Evolutionary conservation across 2,329 filamentous ascomycete genomes (phyloP).

Genomic region (Ustulina deusta): DNA sequence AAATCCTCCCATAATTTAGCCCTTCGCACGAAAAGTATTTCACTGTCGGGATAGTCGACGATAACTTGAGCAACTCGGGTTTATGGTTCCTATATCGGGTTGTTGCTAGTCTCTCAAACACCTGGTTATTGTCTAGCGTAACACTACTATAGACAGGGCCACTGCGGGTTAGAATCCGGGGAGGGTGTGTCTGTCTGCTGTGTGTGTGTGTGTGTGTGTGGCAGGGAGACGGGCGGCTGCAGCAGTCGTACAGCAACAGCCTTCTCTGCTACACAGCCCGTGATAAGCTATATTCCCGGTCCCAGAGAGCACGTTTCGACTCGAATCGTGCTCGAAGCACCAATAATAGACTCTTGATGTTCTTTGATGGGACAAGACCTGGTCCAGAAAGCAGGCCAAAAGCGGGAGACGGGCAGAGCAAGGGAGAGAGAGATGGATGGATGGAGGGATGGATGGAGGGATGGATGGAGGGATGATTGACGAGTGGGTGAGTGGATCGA

Average conservation of each 20-base stretch:
- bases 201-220: slow-evolving; percentile 40
- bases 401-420: slow-evolving; percentile 29
- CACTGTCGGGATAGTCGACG: slow-evolving; percentile 6
- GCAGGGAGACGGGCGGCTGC: slow-evolving; percentile 46
- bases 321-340: slow-evolving; percentile 44
- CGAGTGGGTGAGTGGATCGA: slow-evolving; percentile 45
- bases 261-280: slow-evolving; percentile 30
- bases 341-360: slow-evolving; percentile 42
- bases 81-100: slow-evolving; percentile 13
- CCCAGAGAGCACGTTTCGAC: slow-evolving; percentile 22
- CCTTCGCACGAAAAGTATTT: slow-evolving; percentile 20
- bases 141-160: slow-evolving; percentile 45
- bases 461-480: slow-evolving; percentile 36
- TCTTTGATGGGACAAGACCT: slow-evolving; percentile 35
- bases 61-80: slow-evolving; percentile 1
- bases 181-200: slow-evolving; percentile 41
- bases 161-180: slow-evolving; percentile 49
- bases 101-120: slow-evolving; percentile 27
- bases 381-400: slow-evolving; percentile 17
- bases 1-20: slow-evolving; percentile 10
- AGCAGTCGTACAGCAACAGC: slow-evolving; percentile 37
- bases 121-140: slow-evolving; percentile 39
- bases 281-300: slow-evolving; percentile 31
- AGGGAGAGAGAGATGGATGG: slow-evolving; percentile 40
- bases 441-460: no score